These are phyloP conservation scores for Solanum hybrid DNA, from an alignment of 305 asterid genomes.

Conservation along the genomic window DNA sequence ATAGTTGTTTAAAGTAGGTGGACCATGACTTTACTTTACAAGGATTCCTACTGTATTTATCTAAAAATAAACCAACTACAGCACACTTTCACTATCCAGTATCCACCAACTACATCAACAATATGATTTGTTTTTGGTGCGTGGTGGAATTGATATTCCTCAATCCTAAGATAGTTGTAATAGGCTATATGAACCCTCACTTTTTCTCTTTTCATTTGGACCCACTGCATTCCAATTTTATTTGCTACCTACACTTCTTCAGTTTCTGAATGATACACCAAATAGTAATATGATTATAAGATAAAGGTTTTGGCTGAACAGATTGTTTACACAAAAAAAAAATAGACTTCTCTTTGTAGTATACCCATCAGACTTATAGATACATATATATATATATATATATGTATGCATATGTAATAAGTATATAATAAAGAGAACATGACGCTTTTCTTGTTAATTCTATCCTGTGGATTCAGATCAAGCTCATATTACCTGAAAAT, in stretches of 20 bases:
- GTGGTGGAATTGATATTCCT: neutral
- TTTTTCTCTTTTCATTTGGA: neutral
- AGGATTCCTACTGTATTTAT: neutral
- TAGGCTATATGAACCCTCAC: neutral
- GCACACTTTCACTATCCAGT: neutral
- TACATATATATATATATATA: no score
- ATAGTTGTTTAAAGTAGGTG: neutral
- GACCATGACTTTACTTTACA: neutral
- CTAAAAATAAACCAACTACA: neutral
- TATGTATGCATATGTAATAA: neutral
- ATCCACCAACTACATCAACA: neutral
- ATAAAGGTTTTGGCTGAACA: neutral
- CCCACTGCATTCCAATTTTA: neutral
- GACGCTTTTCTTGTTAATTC: neutral
- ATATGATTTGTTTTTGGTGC: neutral
- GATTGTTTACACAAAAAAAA: neutral
- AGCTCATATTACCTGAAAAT: conserved; percentile 64
- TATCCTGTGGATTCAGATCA: neutral
- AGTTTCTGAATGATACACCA: neutral
- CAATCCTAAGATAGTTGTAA: neutral
- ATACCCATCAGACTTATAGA: neutral
- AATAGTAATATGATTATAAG: neutral
- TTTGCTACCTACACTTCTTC: neutral
- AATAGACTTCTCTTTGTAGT: neutral
- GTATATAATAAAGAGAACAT: neutral